Percentiles rank a stretch among this genome's conserved stretches.
phyloP scores from a whole-genome alignment of 2,329 filamentous ascomycete genomes.

The Metarhizium humberi region DNA sequence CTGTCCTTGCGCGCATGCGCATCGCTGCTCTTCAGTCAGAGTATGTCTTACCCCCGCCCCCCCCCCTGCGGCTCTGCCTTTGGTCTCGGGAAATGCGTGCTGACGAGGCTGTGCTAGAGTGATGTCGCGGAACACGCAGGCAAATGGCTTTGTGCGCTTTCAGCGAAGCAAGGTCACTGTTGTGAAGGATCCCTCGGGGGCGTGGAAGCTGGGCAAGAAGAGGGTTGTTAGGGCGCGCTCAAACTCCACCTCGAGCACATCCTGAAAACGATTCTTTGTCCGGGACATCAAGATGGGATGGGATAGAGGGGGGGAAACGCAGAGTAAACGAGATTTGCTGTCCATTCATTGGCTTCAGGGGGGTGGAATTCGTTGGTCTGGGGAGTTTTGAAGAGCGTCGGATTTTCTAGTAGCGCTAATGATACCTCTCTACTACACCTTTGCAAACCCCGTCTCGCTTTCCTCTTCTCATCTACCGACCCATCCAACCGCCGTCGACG shows the following conservation, averaged over 20 bases:
- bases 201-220: conserved; percentile 13
- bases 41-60: conserved; percentile 23
- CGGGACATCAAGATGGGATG: too few relatives aligned
- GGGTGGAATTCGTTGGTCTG: too few relatives aligned
- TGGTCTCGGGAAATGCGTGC: neutral
- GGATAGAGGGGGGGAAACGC: too few relatives aligned
- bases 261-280: too few relatives aligned
- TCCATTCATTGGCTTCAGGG: too few relatives aligned
- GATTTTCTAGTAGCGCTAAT: too few relatives aligned
- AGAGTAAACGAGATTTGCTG: too few relatives aligned
- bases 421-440: too few relatives aligned
- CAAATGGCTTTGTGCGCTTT: conserved; percentile 12
- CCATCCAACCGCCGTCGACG: conserved; percentile 93
- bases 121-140: conserved; percentile 1
- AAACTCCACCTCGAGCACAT: conserved; percentile 5
- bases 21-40: conserved; percentile 37
- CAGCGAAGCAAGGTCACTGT: conserved; percentile 15
- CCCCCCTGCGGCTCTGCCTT: too few relatives aligned
- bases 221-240: conserved; percentile 14
- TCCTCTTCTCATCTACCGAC: conserved; percentile 42
- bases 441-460: neutral
- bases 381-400: too few relatives aligned
- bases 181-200: conserved; percentile 10
- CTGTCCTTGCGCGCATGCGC: conserved; percentile 34
- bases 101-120: neutral